Conservation (phyloP, 176 grass and related monocot genomes). For the Pontederia paniculata region DNA sequence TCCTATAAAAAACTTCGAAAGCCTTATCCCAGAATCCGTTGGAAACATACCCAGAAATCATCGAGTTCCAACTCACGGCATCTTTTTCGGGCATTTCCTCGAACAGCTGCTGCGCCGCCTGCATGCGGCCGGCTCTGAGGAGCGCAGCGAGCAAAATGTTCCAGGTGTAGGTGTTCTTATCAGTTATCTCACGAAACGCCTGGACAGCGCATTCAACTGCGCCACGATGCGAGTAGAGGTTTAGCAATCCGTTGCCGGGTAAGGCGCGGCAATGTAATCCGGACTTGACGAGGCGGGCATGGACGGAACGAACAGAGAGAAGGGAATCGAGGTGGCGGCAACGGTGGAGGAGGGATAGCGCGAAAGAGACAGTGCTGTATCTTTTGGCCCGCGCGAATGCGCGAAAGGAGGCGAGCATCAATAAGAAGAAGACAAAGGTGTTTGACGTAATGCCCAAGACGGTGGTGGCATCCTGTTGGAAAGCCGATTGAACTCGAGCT, state of each 20-base stretch:
- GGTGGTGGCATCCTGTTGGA: too few relatives aligned
- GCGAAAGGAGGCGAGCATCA: constrained; percentile 11
- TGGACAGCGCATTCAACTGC: constrained; percentile 16
- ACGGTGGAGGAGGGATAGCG: constrained; percentile 31
- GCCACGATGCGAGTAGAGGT: constrained; percentile 46
- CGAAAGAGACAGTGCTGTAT: constrained; percentile 14
- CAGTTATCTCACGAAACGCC: constrained; percentile 28
- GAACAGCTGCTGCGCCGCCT: constrained; percentile 39
- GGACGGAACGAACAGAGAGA: constrained; percentile 27
- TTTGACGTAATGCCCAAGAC: too few relatives aligned
- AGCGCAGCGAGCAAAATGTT: constrained; percentile 43
- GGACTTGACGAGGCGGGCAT: constrained; percentile 47
- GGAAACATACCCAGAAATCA: constrained; percentile 44
- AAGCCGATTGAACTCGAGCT: too few relatives aligned
- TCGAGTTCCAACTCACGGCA: constrained; percentile 50
- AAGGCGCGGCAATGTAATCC: constrained; percentile 34
- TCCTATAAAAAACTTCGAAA: constrained; percentile 16
- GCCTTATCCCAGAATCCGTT: constrained; percentile 17
- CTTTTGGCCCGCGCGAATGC: constrained; percentile 3
- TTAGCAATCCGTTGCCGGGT: constrained; percentile 51
- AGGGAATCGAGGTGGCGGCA: constrained; percentile 27
- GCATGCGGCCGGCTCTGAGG: constrained; percentile 16
- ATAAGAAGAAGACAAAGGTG: too few relatives aligned
- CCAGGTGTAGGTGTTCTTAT: constrained; percentile 40
- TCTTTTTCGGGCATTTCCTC: constrained; percentile 52